phyloP scores from a whole-genome alignment of 441 rosid species.

The Corymbia citriodora region DNA sequence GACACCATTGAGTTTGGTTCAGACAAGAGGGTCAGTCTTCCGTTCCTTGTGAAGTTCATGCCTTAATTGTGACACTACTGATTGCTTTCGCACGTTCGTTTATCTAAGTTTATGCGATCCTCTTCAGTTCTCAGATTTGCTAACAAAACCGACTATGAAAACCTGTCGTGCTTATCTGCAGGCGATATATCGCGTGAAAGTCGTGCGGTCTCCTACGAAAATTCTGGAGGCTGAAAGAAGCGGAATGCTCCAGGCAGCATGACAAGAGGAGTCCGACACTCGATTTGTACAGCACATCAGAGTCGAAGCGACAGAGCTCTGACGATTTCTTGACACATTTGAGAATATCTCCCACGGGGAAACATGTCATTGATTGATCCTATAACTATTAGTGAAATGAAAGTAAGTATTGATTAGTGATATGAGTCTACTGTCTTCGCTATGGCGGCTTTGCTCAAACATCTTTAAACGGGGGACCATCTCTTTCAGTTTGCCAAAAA shows the following conservation, averaged over 20 bases:
- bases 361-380: background rate
- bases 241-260: conserved; percentile 48
- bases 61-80: background rate
- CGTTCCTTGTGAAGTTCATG: background rate
- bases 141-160: background rate
- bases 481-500: background rate
- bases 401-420: background rate
- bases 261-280: conserved; percentile 2
- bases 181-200: conserved; percentile 72
- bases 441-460: background rate
- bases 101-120: background rate
- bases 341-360: background rate
- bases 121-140: background rate
- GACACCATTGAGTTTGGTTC: conserved; percentile 65
- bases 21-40: conserved; percentile 43
- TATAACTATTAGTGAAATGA: background rate
- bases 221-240: conserved; percentile 12
- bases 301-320: background rate
- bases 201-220: conserved; percentile 31
- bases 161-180: conserved; percentile 16
- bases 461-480: background rate
- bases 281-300: background rate
- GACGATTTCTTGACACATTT: background rate
- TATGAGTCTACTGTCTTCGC: background rate
- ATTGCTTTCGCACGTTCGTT: background rate